Percentiles rank a stretch among this genome's conserved stretches.
These are phyloP conservation scores for Pythium monospermum DNA, from an alignment of 352 stramenopile species.

Conservation along the genomic window DNA sequence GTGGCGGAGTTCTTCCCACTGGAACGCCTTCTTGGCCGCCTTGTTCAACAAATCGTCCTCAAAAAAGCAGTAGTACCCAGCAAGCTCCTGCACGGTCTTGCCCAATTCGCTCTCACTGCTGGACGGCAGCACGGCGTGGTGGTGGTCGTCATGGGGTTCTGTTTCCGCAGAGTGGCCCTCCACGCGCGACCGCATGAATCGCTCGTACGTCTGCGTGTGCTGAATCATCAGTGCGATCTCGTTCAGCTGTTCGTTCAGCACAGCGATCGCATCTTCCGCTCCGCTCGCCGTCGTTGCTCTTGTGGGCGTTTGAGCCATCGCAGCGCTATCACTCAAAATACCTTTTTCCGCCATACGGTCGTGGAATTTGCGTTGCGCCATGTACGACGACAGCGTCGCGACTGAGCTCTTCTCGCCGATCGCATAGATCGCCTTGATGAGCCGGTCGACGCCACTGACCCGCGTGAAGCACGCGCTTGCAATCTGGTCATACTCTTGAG, in stretches of 20 bases:
- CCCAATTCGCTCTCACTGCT: constrained; percentile 73
- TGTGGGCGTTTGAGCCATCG: constrained; percentile 6
- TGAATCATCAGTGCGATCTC: constrained; percentile 84
- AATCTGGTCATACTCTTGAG: constrained; percentile 58
- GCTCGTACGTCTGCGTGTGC: constrained; percentile 86
- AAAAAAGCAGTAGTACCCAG: constrained; percentile 84
- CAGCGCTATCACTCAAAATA: constrained; percentile 14
- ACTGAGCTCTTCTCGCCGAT: constrained; percentile 54
- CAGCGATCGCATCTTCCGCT: constrained; percentile 52
- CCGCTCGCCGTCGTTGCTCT: constrained; percentile 7
- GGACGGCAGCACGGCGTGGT: constrained; percentile 30
- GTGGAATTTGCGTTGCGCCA: constrained; percentile 66
- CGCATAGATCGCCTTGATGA: constrained; percentile 52
- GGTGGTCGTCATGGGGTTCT: neutral
- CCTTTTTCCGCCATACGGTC: no score
- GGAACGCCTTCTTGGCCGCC: constrained; percentile 77
- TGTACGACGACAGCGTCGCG: constrained; percentile 62
- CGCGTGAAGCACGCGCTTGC: constrained; percentile 43
- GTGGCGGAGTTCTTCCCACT: constrained; percentile 79
- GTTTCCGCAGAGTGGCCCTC: no score
- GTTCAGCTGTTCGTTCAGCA: constrained; percentile 83
- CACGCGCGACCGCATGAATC: constrained; percentile 78
- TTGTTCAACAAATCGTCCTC: constrained; percentile 75
- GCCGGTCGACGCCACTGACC: constrained; percentile 42
- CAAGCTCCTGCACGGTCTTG: constrained; percentile 78